phyloP scores from a whole-genome alignment of 805 yeast genomes.

The Yarrowia porcina region DNA sequence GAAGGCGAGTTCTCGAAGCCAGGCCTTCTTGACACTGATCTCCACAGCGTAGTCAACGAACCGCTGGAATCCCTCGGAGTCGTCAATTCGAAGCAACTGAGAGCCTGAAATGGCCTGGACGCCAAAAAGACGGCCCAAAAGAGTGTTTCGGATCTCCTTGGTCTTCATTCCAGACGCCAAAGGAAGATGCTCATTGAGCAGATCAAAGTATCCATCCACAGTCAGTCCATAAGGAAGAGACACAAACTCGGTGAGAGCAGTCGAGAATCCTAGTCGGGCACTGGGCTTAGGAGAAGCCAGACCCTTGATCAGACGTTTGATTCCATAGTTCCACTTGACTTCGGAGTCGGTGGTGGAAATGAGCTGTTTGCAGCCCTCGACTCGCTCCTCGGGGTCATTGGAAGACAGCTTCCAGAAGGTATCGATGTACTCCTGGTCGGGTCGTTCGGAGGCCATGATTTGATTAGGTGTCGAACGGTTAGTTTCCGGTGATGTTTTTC shows the following conservation, averaged over 20 bases:
- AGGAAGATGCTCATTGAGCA: slow-evolving; percentile 41
- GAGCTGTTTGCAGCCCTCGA: slow-evolving; percentile 64
- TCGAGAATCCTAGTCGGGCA: slow-evolving; percentile 83
- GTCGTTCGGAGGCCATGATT: slow-evolving; percentile 16
- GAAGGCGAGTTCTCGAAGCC: slow-evolving; percentile 82
- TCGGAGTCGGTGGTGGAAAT: slow-evolving; percentile 54
- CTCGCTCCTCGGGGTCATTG: slow-evolving; percentile 67
- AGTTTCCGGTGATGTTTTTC: no score
- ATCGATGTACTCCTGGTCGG: slow-evolving; percentile 20
- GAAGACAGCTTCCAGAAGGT: slow-evolving; percentile 53
- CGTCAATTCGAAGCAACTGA: slow-evolving; percentile 39
- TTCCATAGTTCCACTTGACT: slow-evolving; percentile 66
- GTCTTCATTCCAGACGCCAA: slow-evolving; percentile 20
- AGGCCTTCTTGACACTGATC: slow-evolving; percentile 62
- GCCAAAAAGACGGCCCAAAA: slow-evolving; percentile 82
- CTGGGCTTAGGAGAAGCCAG: slow-evolving; percentile 76
- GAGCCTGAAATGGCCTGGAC: slow-evolving; percentile 69
- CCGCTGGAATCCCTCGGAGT: slow-evolving; percentile 37
- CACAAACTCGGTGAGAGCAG: slow-evolving; percentile 69
- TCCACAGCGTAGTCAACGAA: slow-evolving; percentile 52
- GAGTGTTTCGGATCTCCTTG: slow-evolving; percentile 40
- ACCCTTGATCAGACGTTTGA: slow-evolving; percentile 75
- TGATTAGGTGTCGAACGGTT: neutral
- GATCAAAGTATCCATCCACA: slow-evolving; percentile 41
- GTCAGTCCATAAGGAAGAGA: slow-evolving; percentile 36